Conservation (phyloP, 2,329 filamentous ascomycete species). For the Alternaria brassicae region DNA sequence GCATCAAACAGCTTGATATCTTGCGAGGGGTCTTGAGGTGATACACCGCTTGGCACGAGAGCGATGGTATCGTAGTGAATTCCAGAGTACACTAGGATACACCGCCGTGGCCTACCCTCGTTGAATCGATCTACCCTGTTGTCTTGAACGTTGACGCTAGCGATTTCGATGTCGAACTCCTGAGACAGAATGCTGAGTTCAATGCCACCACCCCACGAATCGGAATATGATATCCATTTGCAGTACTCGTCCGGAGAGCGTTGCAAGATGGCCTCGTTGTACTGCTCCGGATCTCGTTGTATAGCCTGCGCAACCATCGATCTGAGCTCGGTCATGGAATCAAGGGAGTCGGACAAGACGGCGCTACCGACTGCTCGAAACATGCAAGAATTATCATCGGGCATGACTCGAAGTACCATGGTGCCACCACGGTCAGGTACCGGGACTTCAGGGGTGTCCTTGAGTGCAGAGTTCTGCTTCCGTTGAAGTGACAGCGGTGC, state of each 20-base stretch:
- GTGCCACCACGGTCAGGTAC: conserved; percentile 64
- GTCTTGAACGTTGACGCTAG: conserved; percentile 79
- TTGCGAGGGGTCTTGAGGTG: conserved; percentile 71
- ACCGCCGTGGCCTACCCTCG: conserved; percentile 69
- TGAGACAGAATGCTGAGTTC: conserved; percentile 85
- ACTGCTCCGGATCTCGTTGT: conserved; percentile 73
- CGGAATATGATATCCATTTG: conserved; percentile 76
- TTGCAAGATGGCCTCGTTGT: conserved; percentile 79
- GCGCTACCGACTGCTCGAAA: conserved; percentile 88
- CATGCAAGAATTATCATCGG: conserved; percentile 93
- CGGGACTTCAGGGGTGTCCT: conserved; percentile 68
- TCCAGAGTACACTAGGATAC: conserved; percentile 86
- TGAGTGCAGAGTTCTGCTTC: conserved; percentile 54
- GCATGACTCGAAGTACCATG: conserved; percentile 86
- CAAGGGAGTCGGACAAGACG: conserved; percentile 69
- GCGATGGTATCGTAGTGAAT: conserved; percentile 94
- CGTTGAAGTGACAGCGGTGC: conserved; percentile 53
- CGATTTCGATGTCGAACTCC: conserved; percentile 85
- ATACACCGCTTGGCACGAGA: conserved; percentile 66
- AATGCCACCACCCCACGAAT: conserved; percentile 91
- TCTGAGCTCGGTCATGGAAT: conserved; percentile 75
- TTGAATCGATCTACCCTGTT: conserved; percentile 77
- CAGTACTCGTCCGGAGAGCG: conserved; percentile 76
- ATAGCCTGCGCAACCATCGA: conserved; percentile 81
- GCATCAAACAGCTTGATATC: conserved; percentile 79